Percentiles rank a stretch among this genome's conserved stretches.
phyloP scores from a whole-genome alignment of 2,329 filamentous ascomycete genomes.

The Aspergillus hiratsukae region DNA sequence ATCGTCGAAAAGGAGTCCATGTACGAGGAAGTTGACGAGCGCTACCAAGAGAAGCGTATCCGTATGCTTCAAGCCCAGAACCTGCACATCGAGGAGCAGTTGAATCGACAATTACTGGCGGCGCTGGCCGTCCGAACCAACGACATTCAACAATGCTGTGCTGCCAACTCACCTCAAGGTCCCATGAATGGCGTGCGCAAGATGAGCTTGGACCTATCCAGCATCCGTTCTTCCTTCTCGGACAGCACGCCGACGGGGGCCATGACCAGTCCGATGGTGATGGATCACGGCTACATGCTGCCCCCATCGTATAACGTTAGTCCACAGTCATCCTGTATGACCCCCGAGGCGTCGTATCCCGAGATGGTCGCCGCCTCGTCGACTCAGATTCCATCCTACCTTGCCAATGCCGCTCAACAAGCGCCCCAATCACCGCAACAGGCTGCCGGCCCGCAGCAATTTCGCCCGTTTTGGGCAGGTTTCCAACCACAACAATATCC shows the following conservation, averaged over 20 bases:
- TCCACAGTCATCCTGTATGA: slow-evolving; percentile 20
- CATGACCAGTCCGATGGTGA: slow-evolving; percentile 24
- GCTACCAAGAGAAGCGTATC: slow-evolving; percentile 44
- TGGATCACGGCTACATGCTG: slow-evolving; percentile 19
- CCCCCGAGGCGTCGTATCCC: slow-evolving; percentile 20
- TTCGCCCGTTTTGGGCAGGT: slow-evolving; percentile 19
- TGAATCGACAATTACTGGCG: slow-evolving; percentile 33
- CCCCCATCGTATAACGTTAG: slow-evolving; percentile 23
- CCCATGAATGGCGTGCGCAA: slow-evolving; percentile 29
- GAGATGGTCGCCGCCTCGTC: slow-evolving; percentile 14
- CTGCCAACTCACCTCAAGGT: slow-evolving; percentile 23
- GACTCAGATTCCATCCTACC: slow-evolving; percentile 26
- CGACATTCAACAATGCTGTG: slow-evolving; percentile 24
- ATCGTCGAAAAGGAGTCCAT: slow-evolving; percentile 89
- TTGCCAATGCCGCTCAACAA: slow-evolving; percentile 13
- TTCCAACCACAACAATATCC: slow-evolving; percentile 19
- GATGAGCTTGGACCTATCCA: slow-evolving; percentile 33
- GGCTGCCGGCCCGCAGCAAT: slow-evolving; percentile 10
- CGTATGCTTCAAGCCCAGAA: slow-evolving; percentile 37
- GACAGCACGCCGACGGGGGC: slow-evolving; percentile 20
- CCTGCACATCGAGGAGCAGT: slow-evolving; percentile 34
- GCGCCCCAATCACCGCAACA: slow-evolving; percentile 12
- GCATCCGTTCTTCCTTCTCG: slow-evolving; percentile 24
- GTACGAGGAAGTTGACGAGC: slow-evolving; percentile 93
- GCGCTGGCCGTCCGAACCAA: slow-evolving; percentile 25